These are phyloP conservation scores for Pichia manshurica DNA, from an alignment of 805 yeast species.

Conservation along the genomic window DNA sequence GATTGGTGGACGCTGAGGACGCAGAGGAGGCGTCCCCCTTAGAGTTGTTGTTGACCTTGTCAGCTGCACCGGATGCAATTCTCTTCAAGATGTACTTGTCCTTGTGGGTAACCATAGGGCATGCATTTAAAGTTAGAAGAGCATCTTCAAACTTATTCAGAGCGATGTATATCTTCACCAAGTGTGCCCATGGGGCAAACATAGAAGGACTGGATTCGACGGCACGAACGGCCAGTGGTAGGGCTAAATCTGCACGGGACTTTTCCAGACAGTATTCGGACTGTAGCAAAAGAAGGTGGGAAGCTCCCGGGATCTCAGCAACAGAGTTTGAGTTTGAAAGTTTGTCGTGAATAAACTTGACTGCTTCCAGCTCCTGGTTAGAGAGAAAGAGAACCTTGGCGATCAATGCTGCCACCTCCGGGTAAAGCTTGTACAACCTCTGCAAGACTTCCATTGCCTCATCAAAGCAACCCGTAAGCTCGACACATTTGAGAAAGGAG, in stretches of 20 bases:
- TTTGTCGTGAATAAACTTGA: slow-evolving; percentile 47
- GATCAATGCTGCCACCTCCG: slow-evolving; percentile 51
- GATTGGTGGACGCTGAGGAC: not conserved
- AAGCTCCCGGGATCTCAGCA: slow-evolving; percentile 44
- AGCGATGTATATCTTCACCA: slow-evolving; percentile 59
- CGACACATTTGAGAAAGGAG: slow-evolving; percentile 58
- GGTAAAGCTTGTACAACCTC: slow-evolving; percentile 46
- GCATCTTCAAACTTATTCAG: slow-evolving; percentile 67
- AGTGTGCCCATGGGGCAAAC: slow-evolving; percentile 65
- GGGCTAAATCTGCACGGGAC: slow-evolving; percentile 48
- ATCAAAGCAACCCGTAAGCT: slow-evolving; percentile 59
- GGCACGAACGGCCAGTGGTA: slow-evolving; percentile 54
- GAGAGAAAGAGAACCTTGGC: slow-evolving; percentile 48
- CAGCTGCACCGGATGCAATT: slow-evolving; percentile 25
- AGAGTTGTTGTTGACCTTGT: not conserved
- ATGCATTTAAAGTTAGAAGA: slow-evolving; percentile 64
- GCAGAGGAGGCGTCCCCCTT: not conserved
- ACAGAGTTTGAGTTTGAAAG: slow-evolving; percentile 20
- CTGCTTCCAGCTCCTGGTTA: slow-evolving; percentile 57
- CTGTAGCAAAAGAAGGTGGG: slow-evolving; percentile 49
- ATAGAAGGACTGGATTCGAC: slow-evolving; percentile 72
- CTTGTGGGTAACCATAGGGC: slow-evolving; percentile 74
- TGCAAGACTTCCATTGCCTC: slow-evolving; percentile 55
- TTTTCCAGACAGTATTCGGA: slow-evolving; percentile 52
- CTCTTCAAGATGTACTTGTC: slow-evolving; percentile 61